These are phyloP conservation scores for Rubus parviflorus DNA, from an alignment of 306 rosid genomes.

Conservation along the genomic window DNA sequence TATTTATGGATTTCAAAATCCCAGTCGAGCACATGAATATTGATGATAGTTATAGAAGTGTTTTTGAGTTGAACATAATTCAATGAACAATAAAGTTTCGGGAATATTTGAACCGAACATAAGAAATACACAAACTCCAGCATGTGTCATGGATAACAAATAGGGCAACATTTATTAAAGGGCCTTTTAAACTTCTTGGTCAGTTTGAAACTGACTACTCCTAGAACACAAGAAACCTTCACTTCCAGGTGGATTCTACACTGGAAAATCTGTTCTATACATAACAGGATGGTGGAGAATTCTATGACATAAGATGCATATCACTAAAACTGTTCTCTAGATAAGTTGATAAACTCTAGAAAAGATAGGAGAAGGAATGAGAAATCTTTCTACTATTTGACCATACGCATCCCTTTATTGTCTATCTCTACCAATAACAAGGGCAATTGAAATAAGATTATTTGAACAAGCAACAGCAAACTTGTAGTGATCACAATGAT, in stretches of 20 bases:
- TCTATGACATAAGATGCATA: not conserved
- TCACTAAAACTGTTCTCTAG: not conserved
- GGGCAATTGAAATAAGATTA: not conserved
- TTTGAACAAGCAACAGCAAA: not conserved
- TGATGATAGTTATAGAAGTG: not conserved
- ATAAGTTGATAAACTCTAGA: not conserved
- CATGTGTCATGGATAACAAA: not conserved
- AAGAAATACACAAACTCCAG: not conserved
- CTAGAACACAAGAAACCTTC: not conserved
- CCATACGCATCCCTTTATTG: not conserved
- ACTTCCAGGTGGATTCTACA: not conserved
- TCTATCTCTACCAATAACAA: not conserved
- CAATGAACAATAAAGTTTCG: not conserved
- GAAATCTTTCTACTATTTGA: not conserved
- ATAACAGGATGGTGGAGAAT: not conserved
- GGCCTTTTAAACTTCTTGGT: not conserved
- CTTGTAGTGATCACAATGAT: not conserved
- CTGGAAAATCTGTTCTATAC: not conserved
- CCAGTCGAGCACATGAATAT: not conserved
- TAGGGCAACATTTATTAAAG: not conserved
- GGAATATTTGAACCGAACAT: not conserved
- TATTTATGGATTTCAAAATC: not conserved
- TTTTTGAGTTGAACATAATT: not conserved
- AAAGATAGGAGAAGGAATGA: not conserved
- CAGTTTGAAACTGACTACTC: not conserved